phyloP scores from a whole-genome alignment of 2,329 filamentous ascomycete species.

The Pyrenophora teres region DNA sequence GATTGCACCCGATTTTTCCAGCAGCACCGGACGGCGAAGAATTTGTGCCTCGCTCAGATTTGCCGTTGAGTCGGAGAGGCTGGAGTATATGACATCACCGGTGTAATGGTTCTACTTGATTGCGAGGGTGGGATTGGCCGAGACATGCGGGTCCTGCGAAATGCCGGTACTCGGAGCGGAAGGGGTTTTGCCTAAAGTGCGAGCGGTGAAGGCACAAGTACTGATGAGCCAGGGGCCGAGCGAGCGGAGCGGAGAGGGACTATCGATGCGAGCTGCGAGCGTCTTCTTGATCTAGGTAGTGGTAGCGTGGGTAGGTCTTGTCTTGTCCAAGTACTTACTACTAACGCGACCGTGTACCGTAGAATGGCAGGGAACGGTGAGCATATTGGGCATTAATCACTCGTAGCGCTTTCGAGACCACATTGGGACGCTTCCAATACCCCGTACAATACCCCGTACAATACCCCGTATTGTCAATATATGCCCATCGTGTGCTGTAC shows the following conservation, averaged over 20 bases:
- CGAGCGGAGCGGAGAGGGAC: slow-evolving; percentile 35
- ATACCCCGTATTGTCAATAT: not conserved
- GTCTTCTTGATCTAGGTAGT: slow-evolving; percentile 2
- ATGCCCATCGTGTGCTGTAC: not conserved
- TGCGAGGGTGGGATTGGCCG: slow-evolving; percentile 25
- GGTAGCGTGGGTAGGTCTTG: slow-evolving; percentile 6
- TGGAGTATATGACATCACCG: slow-evolving; percentile 23
- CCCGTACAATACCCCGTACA: too few species aligned
- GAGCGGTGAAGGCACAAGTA: slow-evolving; percentile 23
- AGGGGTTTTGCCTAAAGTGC: slow-evolving; percentile 30
- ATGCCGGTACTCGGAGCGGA: slow-evolving; percentile 28
- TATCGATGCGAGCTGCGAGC: slow-evolving; percentile 3
- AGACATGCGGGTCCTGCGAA: slow-evolving; percentile 16
- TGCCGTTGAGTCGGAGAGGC: slow-evolving; percentile 12
- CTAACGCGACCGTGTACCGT: too few species aligned
- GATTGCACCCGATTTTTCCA: slow-evolving; percentile 17
- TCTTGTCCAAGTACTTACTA: too few species aligned
- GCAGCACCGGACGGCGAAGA: slow-evolving; percentile 13
- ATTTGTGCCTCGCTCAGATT: slow-evolving; percentile 16
- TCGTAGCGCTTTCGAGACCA: too few species aligned
- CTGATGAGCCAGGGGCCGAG: slow-evolving; percentile 13
- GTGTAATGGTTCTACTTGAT: not conserved
- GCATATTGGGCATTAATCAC: too few species aligned
- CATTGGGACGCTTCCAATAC: too few species aligned
- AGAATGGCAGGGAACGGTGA: too few species aligned